Evolutionary conservation across 768 basidiomycete species (phyloP).

Genomic region (Lepiota subincarnata): DNA sequence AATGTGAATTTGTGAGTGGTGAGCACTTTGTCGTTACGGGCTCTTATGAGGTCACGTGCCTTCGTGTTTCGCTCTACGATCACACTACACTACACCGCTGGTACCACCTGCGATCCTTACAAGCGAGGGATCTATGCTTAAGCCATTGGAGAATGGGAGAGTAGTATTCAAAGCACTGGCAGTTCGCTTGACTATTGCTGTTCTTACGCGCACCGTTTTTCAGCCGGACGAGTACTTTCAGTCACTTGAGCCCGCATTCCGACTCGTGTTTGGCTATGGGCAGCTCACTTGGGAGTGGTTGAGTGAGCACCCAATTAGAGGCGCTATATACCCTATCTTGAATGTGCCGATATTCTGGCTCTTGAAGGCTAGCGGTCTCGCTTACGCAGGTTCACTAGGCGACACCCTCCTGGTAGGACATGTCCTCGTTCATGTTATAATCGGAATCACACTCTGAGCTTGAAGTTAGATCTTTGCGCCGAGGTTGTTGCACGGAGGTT

Average conservation of each 20-base stretch:
- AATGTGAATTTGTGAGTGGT: too few species aligned
- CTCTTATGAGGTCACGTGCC: too few species aligned
- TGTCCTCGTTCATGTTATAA: conserved; percentile 5
- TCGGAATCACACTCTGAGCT: conserved; percentile 4
- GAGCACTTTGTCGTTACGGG: too few species aligned
- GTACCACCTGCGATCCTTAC: too few species aligned
- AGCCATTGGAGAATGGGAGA: neutral
- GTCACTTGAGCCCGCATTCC: conserved; percentile 88
- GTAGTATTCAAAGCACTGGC: conserved; percentile 26
- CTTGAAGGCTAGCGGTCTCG: conserved; percentile 53
- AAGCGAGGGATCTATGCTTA: neutral
- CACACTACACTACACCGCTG: too few species aligned
- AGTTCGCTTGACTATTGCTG: conserved; percentile 56
- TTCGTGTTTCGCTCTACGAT: too few species aligned
- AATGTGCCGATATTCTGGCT: conserved; percentile 79
- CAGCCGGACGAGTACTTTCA: conserved; percentile 99
- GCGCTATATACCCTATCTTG: conserved; percentile 75
- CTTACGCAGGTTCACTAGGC: conserved; percentile 32
- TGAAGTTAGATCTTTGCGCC: conserved; percentile 63
- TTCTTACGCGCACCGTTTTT: conserved; percentile 81
- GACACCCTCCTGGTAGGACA: conserved; percentile 62
- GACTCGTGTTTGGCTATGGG: conserved; percentile 86
- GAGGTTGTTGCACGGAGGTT: conserved; percentile 64
- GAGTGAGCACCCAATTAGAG: conserved; percentile 63
- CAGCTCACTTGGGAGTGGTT: conserved; percentile 97